phyloP scores from a whole-genome alignment of 768 basidiomycete genomes.

The Lentinus tigrinus region DNA sequence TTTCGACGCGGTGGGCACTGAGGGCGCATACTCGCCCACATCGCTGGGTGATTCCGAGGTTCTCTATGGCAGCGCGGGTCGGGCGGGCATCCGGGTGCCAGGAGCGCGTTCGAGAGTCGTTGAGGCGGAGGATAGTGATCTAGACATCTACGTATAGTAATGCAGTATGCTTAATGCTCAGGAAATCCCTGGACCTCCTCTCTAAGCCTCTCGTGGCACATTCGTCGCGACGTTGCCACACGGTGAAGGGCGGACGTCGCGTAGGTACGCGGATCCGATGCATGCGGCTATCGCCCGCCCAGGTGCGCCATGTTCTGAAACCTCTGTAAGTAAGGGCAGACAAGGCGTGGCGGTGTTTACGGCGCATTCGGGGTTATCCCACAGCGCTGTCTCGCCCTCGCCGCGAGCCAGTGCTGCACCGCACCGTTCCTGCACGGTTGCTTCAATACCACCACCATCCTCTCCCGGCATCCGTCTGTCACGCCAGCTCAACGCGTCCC shows the following conservation, averaged over 20 bases:
- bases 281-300: not conserved
- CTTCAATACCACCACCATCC: slow-evolving; percentile 13
- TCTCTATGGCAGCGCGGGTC: slow-evolving; percentile 67
- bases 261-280: not conserved
- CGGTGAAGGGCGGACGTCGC: not conserved
- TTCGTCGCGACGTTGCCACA: not conserved
- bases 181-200: not conserved
- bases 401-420: slow-evolving; percentile 7
- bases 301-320: not conserved
- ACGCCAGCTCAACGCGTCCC: slow-evolving; percentile 19
- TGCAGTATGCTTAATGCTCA: slow-evolving; percentile 17
- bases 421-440: slow-evolving; percentile 13
- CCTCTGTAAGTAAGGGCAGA: not conserved
- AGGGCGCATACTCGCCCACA: slow-evolving; percentile 51
- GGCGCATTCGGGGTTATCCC: slow-evolving; percentile 1
- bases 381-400: slow-evolving; percentile 4
- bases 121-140: slow-evolving; percentile 16
- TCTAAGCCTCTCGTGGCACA: not conserved
- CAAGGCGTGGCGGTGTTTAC: slow-evolving; percentile 8
- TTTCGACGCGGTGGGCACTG: slow-evolving; percentile 42
- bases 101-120: slow-evolving; percentile 18
- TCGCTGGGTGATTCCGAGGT: slow-evolving; percentile 63
- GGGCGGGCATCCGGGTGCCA: slow-evolving; percentile 32
- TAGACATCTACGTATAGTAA: slow-evolving; percentile 26
- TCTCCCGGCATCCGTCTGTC: not conserved